Base-by-base conservation (phyloP, 2,329 filamentous ascomycete species). In the Talaromyces islandicus region DNA sequence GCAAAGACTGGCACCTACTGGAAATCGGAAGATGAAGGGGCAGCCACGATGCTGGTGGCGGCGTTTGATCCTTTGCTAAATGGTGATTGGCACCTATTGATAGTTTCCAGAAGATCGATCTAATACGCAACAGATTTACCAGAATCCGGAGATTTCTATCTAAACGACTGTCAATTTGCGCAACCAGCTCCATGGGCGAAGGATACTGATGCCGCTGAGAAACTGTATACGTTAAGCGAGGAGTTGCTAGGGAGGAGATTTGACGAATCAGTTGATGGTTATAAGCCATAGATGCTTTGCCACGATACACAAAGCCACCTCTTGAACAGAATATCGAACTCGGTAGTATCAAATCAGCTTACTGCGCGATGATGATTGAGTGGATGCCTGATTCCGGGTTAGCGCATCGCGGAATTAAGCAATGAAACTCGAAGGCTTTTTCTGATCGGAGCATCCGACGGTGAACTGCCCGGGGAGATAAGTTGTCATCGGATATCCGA, bases 11-110 rank as follows among this genome's bases (percentile, higher is more conserved):
- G 72, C 60, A 46, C 67, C n/a, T 55, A 61, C 38, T 67, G 56
- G 60, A 79, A 78, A 66, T 71, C 70, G 11, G 63, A 73, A 46
- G 73, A 79, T 65, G 73, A 80, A 65, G 78, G 78, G 4, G 73
- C 73, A 56, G 71, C 75, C 11, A 79, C 78, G 0, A 74, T 71
- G 41, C 64, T 81, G 14, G 72, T 76, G 9, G 77, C 78, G 5
- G 78, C 76, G 7, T 70, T 80, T 46, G 78, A 79, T 65, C 77
- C 77, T 0, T 66, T 64, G 3, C 64, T 80, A 48, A 65, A 66
- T 19, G 67, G 66, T 52, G 38, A 56, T 46, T 46, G 9, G 7
- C 21, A 7, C n/a, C 43, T 21, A 24, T 46, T 24, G 21, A 24
- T 46, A 46, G 24, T 24, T 58, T 12, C 10, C 35, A 46, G 9